A percentile compares a stretch with the other conserved stretches of the same genome.
These are phyloP conservation scores for Helianthus tuberosus DNA, from an alignment of 129 eudicot genomes.

Conservation along the genomic window DNA sequence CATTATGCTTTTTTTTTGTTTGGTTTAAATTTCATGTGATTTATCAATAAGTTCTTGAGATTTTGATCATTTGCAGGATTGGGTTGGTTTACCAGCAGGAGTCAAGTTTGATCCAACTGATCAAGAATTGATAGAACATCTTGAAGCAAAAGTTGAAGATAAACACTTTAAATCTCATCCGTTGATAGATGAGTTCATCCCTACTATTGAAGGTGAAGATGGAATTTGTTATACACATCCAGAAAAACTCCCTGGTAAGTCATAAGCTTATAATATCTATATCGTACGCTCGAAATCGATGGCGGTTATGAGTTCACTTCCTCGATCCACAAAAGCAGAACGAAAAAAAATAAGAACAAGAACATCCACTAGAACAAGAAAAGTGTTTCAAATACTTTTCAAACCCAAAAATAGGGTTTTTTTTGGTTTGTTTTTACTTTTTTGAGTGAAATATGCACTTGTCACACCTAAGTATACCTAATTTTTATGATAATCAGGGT, in stretches of 20 bases:
- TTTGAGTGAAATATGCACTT: neutral
- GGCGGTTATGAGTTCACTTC: no score
- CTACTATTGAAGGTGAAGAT: conserved; percentile 65
- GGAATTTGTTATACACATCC: conserved; percentile 90
- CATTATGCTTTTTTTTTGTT: neutral
- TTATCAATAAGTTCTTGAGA: conserved; percentile 1
- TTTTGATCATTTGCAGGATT: conserved; percentile 53
- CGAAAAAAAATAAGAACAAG: neutral
- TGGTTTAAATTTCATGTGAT: neutral
- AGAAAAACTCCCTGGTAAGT: conserved; percentile 64
- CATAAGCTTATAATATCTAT: neutral
- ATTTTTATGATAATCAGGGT: neutral
- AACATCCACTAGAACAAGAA: neutral
- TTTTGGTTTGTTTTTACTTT: neutral
- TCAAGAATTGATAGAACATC: conserved; percentile 65
- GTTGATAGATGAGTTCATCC: conserved; percentile 69
- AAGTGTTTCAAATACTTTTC: neutral
- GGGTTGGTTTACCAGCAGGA: conserved; percentile 76
- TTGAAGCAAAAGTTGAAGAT: conserved; percentile 64
- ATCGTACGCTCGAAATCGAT: no score
- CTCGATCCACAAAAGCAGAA: no score
- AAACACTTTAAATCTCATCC: conserved; percentile 52
- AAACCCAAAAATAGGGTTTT: neutral
- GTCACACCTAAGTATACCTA: conserved; percentile 12
- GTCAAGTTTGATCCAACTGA: conserved; percentile 38